phyloP scores from a whole-genome alignment of 345 rosid genomes.

The Sonneratia caseolaris region DNA sequence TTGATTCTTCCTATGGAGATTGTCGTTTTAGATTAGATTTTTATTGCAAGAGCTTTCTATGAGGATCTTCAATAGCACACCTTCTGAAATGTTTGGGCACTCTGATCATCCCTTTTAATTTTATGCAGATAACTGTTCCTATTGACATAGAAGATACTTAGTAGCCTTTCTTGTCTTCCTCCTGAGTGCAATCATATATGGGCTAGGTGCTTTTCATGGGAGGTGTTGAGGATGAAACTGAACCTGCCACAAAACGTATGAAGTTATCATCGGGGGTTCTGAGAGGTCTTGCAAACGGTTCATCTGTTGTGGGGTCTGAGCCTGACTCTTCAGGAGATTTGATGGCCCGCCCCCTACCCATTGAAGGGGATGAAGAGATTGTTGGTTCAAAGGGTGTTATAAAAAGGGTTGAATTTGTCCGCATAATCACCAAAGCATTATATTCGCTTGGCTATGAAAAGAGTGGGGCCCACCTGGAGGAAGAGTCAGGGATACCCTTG shows the following conservation, averaged over 20 bases:
- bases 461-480: slow-evolving; percentile 51
- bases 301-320: slow-evolving; percentile 23
- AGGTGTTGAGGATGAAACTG: slow-evolving; percentile 51
- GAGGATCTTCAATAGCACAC: neutral
- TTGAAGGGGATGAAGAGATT: slow-evolving; percentile 46
- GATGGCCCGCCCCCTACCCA: slow-evolving; percentile 53
- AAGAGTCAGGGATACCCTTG: slow-evolving; percentile 56
- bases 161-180: slow-evolving; percentile 7
- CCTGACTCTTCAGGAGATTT: slow-evolving; percentile 33
- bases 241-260: slow-evolving; percentile 53
- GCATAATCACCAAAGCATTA: slow-evolving; percentile 44
- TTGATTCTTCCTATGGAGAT: neutral
- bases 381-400: slow-evolving; percentile 56
- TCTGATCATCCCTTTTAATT: neutral
- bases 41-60: neutral
- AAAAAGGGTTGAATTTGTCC: slow-evolving; percentile 48
- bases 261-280: slow-evolving; percentile 31
- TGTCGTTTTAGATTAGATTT: neutral
- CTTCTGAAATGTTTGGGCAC: neutral
- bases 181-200: slow-evolving; percentile 28
- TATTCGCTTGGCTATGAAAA: slow-evolving; percentile 52
- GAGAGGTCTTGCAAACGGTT: slow-evolving; percentile 38
- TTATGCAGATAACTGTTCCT: slow-evolving; percentile 20
- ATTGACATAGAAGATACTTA: slow-evolving; percentile 12
- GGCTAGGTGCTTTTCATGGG: slow-evolving; percentile 64